Conservation (phyloP, 345 rosid species). For the Eucalyptus caleyi region DNA sequence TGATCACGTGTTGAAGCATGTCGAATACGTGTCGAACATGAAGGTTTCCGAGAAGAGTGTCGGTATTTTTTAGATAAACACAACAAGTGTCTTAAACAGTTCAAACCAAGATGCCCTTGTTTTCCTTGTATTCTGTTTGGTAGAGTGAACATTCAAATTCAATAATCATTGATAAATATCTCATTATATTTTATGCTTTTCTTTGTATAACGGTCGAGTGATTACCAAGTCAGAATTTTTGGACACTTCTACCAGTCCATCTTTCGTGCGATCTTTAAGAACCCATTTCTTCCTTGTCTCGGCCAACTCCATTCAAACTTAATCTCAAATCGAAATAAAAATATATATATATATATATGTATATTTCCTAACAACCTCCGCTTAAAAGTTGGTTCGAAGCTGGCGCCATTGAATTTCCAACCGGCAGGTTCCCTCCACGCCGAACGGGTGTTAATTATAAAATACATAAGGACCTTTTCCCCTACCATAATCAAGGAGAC, state of each 20-base stretch:
- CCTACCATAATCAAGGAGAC: not conserved
- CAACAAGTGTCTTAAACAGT: not conserved
- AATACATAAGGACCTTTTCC: not conserved
- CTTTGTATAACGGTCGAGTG: not conserved
- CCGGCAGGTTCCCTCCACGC: not conserved
- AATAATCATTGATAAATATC: not conserved
- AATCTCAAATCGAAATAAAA: not conserved
- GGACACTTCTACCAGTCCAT: not conserved
- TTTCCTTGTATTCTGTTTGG: not conserved
- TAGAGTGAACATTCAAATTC: not conserved
- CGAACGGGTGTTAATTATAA: not conserved
- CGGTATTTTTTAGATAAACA: fast-evolving
- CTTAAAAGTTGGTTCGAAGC: not conserved
- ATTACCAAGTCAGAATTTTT: not conserved
- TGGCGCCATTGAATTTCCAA: not conserved
- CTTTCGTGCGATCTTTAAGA: not conserved
- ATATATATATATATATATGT: too few relatives aligned
- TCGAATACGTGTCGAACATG: fast-evolving
- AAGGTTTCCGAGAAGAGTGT: fast-evolving
- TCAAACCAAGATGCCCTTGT: not conserved
- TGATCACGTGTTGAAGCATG: fast-evolving
- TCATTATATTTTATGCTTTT: not conserved
- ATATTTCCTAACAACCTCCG: not conserved
- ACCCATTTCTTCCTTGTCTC: not conserved
- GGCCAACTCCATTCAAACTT: not conserved